Evolutionary conservation across 768 basidiomycete species (phyloP).

Genomic region (Crepidotus variabilis): DNA sequence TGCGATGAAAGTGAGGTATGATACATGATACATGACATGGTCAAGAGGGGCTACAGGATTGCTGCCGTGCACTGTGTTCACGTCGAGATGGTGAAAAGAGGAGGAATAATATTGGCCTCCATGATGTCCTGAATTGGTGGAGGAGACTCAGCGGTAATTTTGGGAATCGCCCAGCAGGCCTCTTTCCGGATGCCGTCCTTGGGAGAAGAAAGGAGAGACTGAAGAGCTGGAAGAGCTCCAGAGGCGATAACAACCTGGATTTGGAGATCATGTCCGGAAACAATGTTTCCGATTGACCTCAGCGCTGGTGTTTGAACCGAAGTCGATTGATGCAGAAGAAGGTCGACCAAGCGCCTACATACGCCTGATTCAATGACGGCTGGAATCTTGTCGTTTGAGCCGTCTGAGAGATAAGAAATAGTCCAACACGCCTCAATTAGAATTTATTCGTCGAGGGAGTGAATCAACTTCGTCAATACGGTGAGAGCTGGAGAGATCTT

Average conservation of each 20-base stretch:
- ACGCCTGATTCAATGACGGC: conserved; percentile 99
- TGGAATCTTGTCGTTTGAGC: conserved; percentile 99
- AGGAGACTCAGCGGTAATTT: conserved; percentile 95
- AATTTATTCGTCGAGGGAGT: conserved; percentile 98
- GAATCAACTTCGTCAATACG: conserved; percentile 95
- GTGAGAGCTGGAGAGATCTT: conserved; percentile 96
- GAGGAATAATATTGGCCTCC: conserved; percentile 97
- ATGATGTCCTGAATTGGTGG: conserved; percentile 97
- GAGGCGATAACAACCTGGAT: conserved; percentile 99
- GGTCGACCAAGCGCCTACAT: conserved; percentile 93
- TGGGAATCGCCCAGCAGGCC: conserved; percentile 99
- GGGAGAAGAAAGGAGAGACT: conserved; percentile 89
- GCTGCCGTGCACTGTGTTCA: too few species aligned
- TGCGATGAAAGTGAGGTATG: too few species aligned
- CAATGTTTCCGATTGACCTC: conserved; percentile 98
- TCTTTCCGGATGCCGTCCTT: conserved; percentile 99
- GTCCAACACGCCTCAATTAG: conserved; percentile 99
- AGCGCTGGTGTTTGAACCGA: conserved; percentile 98
- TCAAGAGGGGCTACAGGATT: too few species aligned
- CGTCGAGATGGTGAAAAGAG: conserved; percentile 97
- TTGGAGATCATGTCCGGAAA: conserved; percentile 98
- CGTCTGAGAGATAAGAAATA: conserved; percentile 98
- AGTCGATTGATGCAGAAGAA: conserved; percentile 91
- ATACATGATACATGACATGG: too few species aligned
- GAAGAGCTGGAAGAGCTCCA: conserved; percentile 91